Evolutionary conservation across 148 eudicot species (phyloP).

Genomic region (Cornus florida): DNA sequence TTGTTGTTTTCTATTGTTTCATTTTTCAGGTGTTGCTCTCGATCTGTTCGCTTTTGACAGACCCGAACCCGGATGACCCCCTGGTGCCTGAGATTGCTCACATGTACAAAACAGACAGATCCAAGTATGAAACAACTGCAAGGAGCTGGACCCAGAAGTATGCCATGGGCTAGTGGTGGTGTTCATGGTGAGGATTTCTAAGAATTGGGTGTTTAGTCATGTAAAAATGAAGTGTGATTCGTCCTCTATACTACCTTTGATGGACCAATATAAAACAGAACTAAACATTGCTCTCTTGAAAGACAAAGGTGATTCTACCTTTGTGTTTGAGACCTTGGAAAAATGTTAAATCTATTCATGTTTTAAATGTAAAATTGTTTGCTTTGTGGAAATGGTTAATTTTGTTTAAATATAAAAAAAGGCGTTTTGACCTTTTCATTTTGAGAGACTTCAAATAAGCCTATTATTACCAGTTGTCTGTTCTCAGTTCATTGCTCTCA

Average conservation of each 20-base stretch:
- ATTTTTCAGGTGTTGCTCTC: slow-evolving; percentile 60
- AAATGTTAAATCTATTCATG: background rate
- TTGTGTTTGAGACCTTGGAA: background rate
- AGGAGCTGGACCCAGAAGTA: slow-evolving; percentile 81
- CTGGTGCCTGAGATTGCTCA: slow-evolving; percentile 74
- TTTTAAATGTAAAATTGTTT: background rate
- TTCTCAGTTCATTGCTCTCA: no score
- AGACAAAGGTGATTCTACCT: background rate
- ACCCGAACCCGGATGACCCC: slow-evolving; percentile 71
- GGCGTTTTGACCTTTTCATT: no score
- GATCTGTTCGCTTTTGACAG: slow-evolving; percentile 64
- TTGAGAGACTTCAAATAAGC: no score
- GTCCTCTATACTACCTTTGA: background rate
- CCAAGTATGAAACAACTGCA: slow-evolving; percentile 67
- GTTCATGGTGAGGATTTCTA: background rate
- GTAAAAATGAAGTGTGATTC: slow-evolving; percentile 14
- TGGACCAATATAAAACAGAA: slow-evolving; percentile 28
- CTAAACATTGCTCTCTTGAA: background rate
- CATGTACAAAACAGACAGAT: slow-evolving; percentile 63
- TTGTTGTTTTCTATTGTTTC: slow-evolving; percentile 4
- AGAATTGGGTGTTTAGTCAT: background rate
- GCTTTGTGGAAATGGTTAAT: background rate
- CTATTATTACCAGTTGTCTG: no score
- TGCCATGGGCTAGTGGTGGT: slow-evolving; percentile 55
- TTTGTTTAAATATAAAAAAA: background rate